Evolutionary conservation across 2,329 filamentous ascomycete genomes (phyloP).

Genomic region (Hirsutella thompsonii): DNA sequence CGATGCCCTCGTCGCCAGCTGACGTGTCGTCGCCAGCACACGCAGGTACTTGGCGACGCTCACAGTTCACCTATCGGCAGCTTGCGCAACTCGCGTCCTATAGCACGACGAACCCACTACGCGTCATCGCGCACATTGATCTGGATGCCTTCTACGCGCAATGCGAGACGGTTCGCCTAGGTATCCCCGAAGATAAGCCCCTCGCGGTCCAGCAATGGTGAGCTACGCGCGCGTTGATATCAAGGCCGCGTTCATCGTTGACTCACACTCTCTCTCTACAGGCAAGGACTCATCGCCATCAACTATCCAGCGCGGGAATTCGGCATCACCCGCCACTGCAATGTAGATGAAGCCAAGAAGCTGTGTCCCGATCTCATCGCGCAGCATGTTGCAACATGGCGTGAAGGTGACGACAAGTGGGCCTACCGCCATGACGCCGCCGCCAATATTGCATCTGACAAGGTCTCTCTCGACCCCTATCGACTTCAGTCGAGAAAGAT

Average conservation of each 20-base stretch:
- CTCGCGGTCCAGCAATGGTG: slow-evolving; percentile 91
- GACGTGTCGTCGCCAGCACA: slow-evolving; percentile 15
- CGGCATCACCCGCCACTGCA: slow-evolving; percentile 70
- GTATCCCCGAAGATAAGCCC: slow-evolving; percentile 59
- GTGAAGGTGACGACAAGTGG: slow-evolving; percentile 85
- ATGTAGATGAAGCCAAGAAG: slow-evolving; percentile 69
- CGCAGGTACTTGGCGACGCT: slow-evolving; percentile 27
- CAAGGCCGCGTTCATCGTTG: not conserved
- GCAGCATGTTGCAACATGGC: slow-evolving; percentile 92
- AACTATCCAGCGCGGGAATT: slow-evolving; percentile 84
- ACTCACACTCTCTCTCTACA: slow-evolving; percentile 15
- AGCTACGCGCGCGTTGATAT: slow-evolving; percentile 6
- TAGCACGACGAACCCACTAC: slow-evolving; percentile 61
- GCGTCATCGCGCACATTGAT: slow-evolving; percentile 84
- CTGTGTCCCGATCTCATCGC: slow-evolving; percentile 72
- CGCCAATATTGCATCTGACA: slow-evolving; percentile 71
- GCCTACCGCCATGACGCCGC: slow-evolving; percentile 75
- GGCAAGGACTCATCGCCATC: slow-evolving; percentile 87
- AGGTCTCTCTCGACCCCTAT: slow-evolving; percentile 91
- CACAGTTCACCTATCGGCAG: slow-evolving; percentile 76
- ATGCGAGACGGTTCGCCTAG: slow-evolving; percentile 84
- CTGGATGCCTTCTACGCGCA: slow-evolving; percentile 97
- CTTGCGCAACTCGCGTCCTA: slow-evolving; percentile 63
- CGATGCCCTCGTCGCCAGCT: slow-evolving; percentile 1
- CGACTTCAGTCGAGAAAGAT: slow-evolving; percentile 75